Evolutionary conservation across 805 yeast species (phyloP).

Genomic region (Cyberlindnera sargentensis): DNA sequence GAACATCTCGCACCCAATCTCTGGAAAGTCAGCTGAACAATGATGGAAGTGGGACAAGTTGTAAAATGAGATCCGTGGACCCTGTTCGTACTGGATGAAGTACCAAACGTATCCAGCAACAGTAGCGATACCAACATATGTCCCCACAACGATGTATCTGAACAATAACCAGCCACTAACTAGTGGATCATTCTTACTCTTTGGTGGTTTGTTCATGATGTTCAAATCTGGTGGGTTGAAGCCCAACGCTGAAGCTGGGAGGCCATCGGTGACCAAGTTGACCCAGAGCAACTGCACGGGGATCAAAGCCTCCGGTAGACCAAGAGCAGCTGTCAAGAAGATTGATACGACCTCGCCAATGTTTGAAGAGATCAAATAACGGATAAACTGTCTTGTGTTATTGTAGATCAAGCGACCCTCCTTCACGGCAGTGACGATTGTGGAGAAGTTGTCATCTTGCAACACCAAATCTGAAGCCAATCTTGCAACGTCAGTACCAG

Average conservation of each 20-base stretch:
- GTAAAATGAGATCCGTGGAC: conserved; percentile 29
- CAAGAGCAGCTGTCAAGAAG: conserved; percentile 45
- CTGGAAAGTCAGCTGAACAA: conserved; percentile 25
- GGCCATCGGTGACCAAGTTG: conserved; percentile 48
- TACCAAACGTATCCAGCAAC: conserved; percentile 37
- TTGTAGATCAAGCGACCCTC: conserved; percentile 45
- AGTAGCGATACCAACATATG: conserved; percentile 34
- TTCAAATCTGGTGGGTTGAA: conserved; percentile 35
- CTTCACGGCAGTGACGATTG: conserved; percentile 48
- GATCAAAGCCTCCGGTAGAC: conserved; percentile 45
- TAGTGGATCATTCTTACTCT: conserved; percentile 30
- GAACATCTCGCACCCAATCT: conserved; percentile 30
- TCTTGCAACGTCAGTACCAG: conserved; percentile 56
- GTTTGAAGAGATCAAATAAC: conserved; percentile 43
- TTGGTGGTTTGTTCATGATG: conserved; percentile 32
- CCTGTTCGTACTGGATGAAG: conserved; percentile 27
- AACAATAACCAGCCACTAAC: conserved; percentile 32
- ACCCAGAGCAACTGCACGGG: conserved; percentile 56
- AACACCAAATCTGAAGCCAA: conserved; percentile 52
- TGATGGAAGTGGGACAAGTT: conserved; percentile 31
- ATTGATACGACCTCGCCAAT: conserved; percentile 54
- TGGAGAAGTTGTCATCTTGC: conserved; percentile 49
- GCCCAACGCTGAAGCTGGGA: conserved; percentile 56
- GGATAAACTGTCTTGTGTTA: conserved; percentile 35
- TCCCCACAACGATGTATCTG: conserved; percentile 32